Evolutionary conservation across 2,329 filamentous ascomycete genomes (phyloP).

Genomic region (Pseudogymnoascus sp.): DNA sequence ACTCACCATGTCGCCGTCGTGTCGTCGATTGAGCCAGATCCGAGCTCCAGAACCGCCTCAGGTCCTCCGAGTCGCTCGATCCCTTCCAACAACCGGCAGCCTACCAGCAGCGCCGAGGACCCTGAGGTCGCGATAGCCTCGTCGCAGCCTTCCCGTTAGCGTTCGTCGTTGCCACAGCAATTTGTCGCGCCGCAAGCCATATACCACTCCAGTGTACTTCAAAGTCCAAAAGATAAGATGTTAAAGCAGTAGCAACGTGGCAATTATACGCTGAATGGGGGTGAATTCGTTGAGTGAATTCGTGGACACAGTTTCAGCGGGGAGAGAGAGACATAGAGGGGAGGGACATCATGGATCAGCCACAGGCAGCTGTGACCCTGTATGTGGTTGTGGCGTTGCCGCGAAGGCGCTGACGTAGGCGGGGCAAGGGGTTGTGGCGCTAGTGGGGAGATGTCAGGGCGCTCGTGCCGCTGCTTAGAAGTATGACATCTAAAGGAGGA

Average conservation of each 20-base stretch:
- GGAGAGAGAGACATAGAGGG: not conserved
- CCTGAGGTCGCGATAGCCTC: not conserved
- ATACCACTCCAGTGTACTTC: not conserved
- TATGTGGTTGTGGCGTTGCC: not conserved
- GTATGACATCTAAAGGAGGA: not conserved
- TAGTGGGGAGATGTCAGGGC: not conserved
- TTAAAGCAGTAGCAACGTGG: not conserved
- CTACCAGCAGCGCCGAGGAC: not conserved
- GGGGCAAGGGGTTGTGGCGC: not conserved
- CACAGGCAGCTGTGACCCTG: conserved; percentile 5
- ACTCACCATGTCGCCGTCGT: not conserved
- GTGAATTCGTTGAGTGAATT: not conserved
- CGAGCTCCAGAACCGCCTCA: not conserved
- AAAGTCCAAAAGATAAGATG: not conserved
- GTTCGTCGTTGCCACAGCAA: not conserved
- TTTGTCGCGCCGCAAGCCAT: not conserved
- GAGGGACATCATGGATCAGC: not conserved
- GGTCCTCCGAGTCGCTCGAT: not conserved
- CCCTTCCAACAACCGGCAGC: no score
- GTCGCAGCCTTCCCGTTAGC: not conserved
- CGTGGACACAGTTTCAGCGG: not conserved
- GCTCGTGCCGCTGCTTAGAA: not conserved
- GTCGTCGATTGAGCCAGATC: not conserved
- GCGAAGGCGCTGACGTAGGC: conserved; percentile 2
- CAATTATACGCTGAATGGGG: not conserved